Conservation (phyloP, 257 asterid species). For the Gentiana straminea region DNA sequence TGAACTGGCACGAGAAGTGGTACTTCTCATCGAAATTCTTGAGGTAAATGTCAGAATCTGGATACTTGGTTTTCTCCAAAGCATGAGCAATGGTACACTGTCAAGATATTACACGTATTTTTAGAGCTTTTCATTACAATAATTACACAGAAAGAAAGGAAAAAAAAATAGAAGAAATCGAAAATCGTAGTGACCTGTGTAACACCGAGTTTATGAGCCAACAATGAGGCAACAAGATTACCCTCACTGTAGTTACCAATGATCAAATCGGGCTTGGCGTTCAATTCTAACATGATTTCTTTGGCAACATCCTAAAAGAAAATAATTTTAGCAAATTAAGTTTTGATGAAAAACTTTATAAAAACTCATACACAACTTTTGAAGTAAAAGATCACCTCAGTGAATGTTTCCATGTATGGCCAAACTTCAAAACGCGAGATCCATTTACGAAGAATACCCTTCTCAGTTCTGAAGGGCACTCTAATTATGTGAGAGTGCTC, state of each 20-base stretch:
- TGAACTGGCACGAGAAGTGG: slow-evolving; percentile 90
- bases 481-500: slow-evolving; percentile 92
- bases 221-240: slow-evolving; percentile 86
- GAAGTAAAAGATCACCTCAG: slow-evolving; percentile 41
- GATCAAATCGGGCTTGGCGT: slow-evolving; percentile 84
- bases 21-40: slow-evolving; percentile 77
- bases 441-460: slow-evolving; percentile 87
- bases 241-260: slow-evolving; percentile 98
- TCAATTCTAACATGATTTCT: slow-evolving; percentile 64
- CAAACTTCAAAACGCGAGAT: slow-evolving; percentile 97
- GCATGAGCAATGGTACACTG: slow-evolving; percentile 97
- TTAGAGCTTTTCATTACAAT: slow-evolving; percentile 3
- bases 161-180: background rate
- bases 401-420: slow-evolving; percentile 98
- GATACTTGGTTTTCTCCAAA: slow-evolving; percentile 84
- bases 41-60: slow-evolving; percentile 73
- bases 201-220: slow-evolving; percentile 94
- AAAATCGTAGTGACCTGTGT: slow-evolving; percentile 48
- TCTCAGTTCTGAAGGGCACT: slow-evolving; percentile 87
- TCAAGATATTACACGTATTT: background rate
- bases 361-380: background rate
- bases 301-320: slow-evolving; percentile 69
- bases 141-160: background rate
- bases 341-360: background rate
- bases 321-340: background rate